Base-by-base conservation (phyloP, 1,139 yeast genomes). In the Waltiozyma sp. region DNA sequence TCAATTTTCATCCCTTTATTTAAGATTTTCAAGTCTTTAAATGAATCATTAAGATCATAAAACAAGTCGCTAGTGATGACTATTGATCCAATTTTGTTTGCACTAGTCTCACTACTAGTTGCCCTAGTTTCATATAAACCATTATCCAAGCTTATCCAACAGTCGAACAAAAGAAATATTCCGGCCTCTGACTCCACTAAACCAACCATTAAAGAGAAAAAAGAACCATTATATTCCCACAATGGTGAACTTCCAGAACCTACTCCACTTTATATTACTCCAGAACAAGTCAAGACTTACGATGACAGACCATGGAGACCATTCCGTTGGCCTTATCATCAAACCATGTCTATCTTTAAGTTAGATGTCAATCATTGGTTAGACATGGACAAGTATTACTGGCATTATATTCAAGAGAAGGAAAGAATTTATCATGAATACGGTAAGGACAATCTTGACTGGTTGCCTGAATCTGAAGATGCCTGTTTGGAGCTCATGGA, bases 241-340 rank as follows among this genome's bases (percentile, higher is more conserved):
- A 55, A 62, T 28, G 63, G 60, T 2, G 64, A 64, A n/a, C 49
- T 59, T 16, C 79, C 77, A 11, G 63, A 62, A 40, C 82, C 84
- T 21, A 70, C 77, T 0, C 85, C 87, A 2, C 63, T 80, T 38
- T 65, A 66, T 63, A 71, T 81, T 40, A 79, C 84, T 0, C 84
- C 85, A 1, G 86, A 80, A 37, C 77, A 77, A 52, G 84, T 80
- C 14, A 63, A 66, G 48, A 71, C 68, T 21, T 78, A 79, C 55
- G 85, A 80, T 50, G 88, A 79, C 53, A 69, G 88, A 58, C 87
- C 88, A 14, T 81, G 89, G 88, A 68, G 89, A 59, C 87, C 88
- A 4, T 81, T 81, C 61, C 66, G 88, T 55, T 79, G 84, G 81
- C 88, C 88, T 19, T 80, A 80, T 56, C 87, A 80, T 57, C 89